These are phyloP conservation scores for Cyanodermella asteris DNA, from an alignment of 2,329 filamentous ascomycete species.

Conservation along the genomic window DNA sequence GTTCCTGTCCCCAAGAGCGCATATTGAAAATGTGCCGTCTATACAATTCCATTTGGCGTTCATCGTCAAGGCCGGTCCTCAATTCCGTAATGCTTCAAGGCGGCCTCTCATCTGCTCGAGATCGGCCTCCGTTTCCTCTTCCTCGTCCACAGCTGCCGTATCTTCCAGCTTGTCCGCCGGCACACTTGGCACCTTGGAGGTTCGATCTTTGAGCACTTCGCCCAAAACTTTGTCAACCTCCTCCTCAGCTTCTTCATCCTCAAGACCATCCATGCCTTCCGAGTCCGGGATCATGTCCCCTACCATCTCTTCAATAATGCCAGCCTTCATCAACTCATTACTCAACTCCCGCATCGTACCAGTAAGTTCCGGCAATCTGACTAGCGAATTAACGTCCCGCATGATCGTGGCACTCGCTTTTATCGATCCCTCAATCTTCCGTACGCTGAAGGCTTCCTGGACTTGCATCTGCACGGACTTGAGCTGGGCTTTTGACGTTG, in stretches of 20 bases:
- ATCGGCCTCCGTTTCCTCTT: constrained; percentile 72
- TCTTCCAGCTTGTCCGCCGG: constrained; percentile 28
- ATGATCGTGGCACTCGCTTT: constrained; percentile 74
- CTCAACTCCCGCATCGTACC: constrained; percentile 76
- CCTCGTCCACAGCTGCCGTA: constrained; percentile 32
- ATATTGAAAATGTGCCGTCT: too few relatives aligned
- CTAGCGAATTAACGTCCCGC: constrained; percentile 81
- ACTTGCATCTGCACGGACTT: constrained; percentile 93
- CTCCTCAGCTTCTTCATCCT: constrained; percentile 53
- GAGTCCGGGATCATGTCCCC: constrained; percentile 61
- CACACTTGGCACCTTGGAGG: constrained; percentile 32
- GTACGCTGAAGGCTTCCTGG: constrained; percentile 82
- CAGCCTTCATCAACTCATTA: constrained; percentile 76
- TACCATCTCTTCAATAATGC: constrained; percentile 95
- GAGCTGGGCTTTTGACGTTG: constrained; percentile 78
- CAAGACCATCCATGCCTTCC: constrained; percentile 46
- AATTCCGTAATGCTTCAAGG: constrained; percentile 79
- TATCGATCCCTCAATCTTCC: constrained; percentile 89
- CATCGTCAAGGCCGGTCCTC: too few relatives aligned
- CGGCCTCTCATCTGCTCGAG: constrained; percentile 86
- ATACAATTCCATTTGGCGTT: too few relatives aligned
- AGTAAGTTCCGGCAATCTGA: constrained; percentile 66
- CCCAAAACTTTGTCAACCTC: constrained; percentile 88
- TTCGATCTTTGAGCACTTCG: constrained; percentile 55
- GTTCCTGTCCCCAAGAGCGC: too few relatives aligned